Percentiles rank a stretch among this genome's conserved stretches.
These are phyloP conservation scores for Arthrobotrys megalospora DNA, from an alignment of 2,329 filamentous ascomycete species.

Conservation along the genomic window DNA sequence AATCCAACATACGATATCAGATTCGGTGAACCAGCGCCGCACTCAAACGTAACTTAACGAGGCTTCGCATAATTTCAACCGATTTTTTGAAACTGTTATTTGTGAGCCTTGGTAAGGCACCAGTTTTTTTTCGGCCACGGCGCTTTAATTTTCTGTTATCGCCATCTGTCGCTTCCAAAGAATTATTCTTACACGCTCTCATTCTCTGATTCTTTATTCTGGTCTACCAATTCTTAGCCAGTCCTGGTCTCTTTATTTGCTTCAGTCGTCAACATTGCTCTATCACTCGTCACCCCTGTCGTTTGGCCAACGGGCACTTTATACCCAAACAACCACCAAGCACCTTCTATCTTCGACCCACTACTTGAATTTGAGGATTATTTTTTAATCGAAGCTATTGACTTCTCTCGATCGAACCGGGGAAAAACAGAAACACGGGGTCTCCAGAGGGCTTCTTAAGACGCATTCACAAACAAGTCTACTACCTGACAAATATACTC, in stretches of 20 bases:
- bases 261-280: not conserved
- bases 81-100: slow-evolving; percentile 13
- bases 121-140: not conserved
- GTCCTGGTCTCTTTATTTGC: not conserved
- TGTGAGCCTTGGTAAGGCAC: slow-evolving; percentile 13
- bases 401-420: not conserved
- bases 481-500: slow-evolving; percentile 1
- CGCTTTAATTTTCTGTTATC: not conserved
- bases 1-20: slow-evolving; percentile 28
- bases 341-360: not conserved
- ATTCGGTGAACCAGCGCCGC: slow-evolving; percentile 4
- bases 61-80: slow-evolving; percentile 1
- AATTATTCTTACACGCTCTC: not conserved
- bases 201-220: not conserved
- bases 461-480: slow-evolving; percentile 1
- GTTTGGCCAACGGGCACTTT: not conserved
- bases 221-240: not conserved
- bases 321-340: not conserved
- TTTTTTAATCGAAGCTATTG: not conserved
- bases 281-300: slow-evolving; percentile 10
- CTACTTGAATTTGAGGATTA: not conserved
- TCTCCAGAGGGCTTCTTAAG: not conserved
- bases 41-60: slow-evolving; percentile 2
- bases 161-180: not conserved
- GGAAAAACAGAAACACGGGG: not conserved